Conservation (phyloP, 345 rosid species). For the Abelmoschus esculentus region DNA sequence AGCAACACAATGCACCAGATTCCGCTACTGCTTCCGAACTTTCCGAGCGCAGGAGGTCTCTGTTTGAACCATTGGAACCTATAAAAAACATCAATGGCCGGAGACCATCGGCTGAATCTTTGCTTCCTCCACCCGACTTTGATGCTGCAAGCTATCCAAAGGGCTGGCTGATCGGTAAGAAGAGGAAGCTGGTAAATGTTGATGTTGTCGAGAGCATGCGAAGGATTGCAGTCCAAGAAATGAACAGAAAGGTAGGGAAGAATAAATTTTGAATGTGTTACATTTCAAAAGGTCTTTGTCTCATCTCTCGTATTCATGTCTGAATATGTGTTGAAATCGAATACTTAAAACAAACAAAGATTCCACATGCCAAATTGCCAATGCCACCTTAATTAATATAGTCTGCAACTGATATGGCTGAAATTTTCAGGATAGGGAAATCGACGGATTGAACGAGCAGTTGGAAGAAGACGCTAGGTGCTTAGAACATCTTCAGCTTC, state of each 20-base stretch:
- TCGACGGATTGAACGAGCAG: constrained; percentile 82
- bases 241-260: constrained; percentile 75
- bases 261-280: too few species aligned
- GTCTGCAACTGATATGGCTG: background rate
- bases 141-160: constrained; percentile 74
- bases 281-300: too few species aligned
- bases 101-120: constrained; percentile 49
- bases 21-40: constrained; percentile 31
- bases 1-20: constrained; percentile 33
- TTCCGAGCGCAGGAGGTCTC: constrained; percentile 71
- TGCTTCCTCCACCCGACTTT: constrained; percentile 90
- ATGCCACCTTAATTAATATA: background rate
- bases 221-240: constrained; percentile 89
- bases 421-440: constrained; percentile 71
- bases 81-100: constrained; percentile 32
- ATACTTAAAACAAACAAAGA: background rate
- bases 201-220: constrained; percentile 98
- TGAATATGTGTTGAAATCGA: background rate
- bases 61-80: constrained; percentile 87
- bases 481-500: constrained; percentile 78
- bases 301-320: too few species aligned
- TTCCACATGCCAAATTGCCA: too few species aligned
- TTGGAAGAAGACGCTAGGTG: constrained; percentile 78
- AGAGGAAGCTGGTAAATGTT: constrained; percentile 83
- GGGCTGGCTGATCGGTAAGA: constrained; percentile 93